phyloP scores from a whole-genome alignment of 1,139 yeast species.

The Sugiyamaella paludigena region DNA sequence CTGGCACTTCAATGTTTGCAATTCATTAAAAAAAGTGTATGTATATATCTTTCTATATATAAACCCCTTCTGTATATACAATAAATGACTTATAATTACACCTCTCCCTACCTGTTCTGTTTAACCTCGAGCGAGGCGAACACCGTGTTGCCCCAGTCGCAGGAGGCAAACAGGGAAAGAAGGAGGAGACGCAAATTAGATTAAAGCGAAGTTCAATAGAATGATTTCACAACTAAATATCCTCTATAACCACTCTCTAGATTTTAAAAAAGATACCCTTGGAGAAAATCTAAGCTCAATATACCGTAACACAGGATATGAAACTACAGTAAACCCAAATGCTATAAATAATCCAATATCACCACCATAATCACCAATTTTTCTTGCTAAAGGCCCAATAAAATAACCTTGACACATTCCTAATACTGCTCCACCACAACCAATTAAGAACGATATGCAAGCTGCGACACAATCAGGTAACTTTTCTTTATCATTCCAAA shows the following conservation, averaged over 20 bases:
- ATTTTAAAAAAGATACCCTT: conserved; percentile 3
- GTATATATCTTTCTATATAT: background rate
- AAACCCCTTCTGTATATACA: background rate
- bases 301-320: conserved; percentile 63
- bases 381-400: conserved; percentile 65
- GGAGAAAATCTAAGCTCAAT: conserved; percentile 42
- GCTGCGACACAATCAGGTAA: conserved; percentile 69
- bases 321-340: conserved; percentile 65
- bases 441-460: conserved; percentile 54
- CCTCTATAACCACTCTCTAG: background rate
- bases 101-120: background rate
- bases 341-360: conserved; percentile 82
- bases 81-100: background rate
- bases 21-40: conserved; percentile 13
- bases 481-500: conserved; percentile 57
- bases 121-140: too few species aligned
- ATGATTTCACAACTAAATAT: background rate
- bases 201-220: too few species aligned
- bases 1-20: conserved; percentile 22
- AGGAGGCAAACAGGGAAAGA: too few species aligned
- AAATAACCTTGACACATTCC: conserved; percentile 82
- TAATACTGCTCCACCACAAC: conserved; percentile 73
- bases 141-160: too few species aligned
- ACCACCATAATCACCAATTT: conserved; percentile 59
- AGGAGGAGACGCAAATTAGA: too few species aligned